These are phyloP conservation scores for Botrytis byssoidea DNA, from an alignment of 2,329 filamentous ascomycete species.

Conservation along the genomic window DNA sequence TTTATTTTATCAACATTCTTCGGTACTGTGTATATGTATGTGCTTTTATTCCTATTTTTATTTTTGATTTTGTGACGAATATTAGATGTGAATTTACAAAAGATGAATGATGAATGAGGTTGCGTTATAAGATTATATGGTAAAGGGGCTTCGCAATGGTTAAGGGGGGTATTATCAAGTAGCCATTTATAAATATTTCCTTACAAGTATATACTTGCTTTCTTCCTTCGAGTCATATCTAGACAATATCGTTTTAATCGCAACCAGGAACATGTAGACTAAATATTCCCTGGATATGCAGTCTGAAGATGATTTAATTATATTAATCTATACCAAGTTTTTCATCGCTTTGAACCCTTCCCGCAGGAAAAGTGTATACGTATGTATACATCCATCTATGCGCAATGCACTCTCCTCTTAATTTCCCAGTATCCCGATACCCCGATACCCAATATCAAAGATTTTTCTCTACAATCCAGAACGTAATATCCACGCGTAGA, in stretches of 20 bases:
- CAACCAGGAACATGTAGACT: fast-evolving
- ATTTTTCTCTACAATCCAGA: neutral
- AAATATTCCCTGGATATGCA: no score
- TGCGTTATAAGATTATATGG: neutral
- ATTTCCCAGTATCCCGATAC: neutral
- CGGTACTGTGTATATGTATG: neutral
- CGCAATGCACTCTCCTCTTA: neutral
- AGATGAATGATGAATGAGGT: neutral
- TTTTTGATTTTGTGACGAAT: neutral
- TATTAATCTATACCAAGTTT: neutral
- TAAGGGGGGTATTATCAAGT: neutral
- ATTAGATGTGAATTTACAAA: neutral
- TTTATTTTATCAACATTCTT: neutral
- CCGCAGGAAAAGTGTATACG: neutral
- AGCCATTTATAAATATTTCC: neutral
- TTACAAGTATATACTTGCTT: neutral
- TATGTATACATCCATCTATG: neutral
- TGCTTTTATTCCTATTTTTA: neutral
- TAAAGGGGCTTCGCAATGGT: neutral
- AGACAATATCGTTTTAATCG: neutral
- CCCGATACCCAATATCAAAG: neutral
- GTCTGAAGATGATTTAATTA: no score
- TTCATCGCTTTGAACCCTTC: neutral
- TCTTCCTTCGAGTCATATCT: neutral
- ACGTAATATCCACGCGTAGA: neutral